A percentile compares a stretch with the other conserved stretches of the same genome.
Evolutionary conservation across 164 flowering plant species (phyloP).

Genomic region (Hamamelis virginiana): DNA sequence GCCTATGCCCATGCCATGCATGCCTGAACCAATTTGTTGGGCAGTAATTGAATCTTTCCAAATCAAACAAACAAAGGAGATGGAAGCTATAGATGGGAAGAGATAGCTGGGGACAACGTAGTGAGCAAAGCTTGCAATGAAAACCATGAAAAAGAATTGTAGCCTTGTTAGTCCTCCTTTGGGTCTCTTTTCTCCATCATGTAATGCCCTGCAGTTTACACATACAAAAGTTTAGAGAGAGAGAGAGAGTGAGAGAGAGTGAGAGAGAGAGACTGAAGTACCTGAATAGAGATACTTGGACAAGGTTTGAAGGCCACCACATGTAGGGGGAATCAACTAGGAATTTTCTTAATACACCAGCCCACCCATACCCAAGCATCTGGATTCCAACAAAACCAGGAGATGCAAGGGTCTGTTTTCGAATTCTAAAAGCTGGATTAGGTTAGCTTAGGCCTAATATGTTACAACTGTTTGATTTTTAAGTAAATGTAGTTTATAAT

Average conservation of each 20-base stretch:
- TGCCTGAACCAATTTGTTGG: slow-evolving; percentile 69
- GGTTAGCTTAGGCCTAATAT: too few species aligned
- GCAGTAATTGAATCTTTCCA: slow-evolving; percentile 51
- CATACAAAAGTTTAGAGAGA: background rate
- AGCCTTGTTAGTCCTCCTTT: slow-evolving; percentile 49
- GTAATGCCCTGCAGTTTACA: slow-evolving; percentile 43
- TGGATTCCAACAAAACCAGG: slow-evolving; percentile 3
- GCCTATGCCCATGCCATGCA: slow-evolving; percentile 59
- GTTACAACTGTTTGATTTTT: too few species aligned
- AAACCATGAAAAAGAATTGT: slow-evolving; percentile 56
- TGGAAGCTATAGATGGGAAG: slow-evolving; percentile 42
- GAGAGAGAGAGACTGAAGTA: background rate
- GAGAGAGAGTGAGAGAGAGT: background rate
- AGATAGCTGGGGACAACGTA: slow-evolving; percentile 54
- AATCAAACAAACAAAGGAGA: slow-evolving; percentile 61
- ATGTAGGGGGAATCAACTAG: slow-evolving; percentile 48
- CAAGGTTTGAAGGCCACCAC: slow-evolving; percentile 42
- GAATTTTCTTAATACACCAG: slow-evolving; percentile 54
- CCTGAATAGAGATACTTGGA: slow-evolving; percentile 44
- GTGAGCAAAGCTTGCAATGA: slow-evolving; percentile 50
- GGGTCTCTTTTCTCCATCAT: slow-evolving; percentile 47
- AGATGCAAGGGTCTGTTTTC: background rate
- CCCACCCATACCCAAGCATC: slow-evolving; percentile 82
- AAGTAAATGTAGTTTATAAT: too few species aligned
- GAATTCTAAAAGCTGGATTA: too few species aligned